Percentiles rank a stretch among this genome's conserved stretches.
Evolutionary conservation across 192 early-diverging fungal species (phyloP).

Genomic region (Allomyces javanicus): DNA sequence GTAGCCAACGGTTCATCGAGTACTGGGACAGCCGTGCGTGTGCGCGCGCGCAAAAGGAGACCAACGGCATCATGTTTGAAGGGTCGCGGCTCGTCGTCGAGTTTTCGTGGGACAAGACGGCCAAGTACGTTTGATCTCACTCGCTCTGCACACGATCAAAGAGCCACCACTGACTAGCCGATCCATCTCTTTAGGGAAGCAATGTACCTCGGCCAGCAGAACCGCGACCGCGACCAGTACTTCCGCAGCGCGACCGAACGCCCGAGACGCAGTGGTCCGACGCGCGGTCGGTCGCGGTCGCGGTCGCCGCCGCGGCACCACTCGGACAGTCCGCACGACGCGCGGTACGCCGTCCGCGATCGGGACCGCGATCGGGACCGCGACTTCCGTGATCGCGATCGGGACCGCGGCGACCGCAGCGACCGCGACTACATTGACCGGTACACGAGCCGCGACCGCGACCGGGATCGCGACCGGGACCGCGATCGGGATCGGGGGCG

Average conservation of each 20-base stretch:
- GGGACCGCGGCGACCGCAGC: not conserved
- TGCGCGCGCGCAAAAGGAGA: not conserved
- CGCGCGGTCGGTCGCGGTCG: not conserved
- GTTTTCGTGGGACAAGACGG: not conserved
- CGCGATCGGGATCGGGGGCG: not conserved
- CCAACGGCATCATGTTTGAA: not conserved
- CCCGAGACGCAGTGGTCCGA: not conserved
- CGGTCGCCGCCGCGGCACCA: not conserved
- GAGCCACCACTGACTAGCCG: no score
- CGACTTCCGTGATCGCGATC: not conserved
- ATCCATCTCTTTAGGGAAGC: not conserved
- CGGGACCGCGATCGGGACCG: not conserved
- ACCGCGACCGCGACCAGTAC: no score
- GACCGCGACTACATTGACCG: not conserved
- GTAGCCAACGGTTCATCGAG: not conserved
- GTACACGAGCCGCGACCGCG: not conserved
- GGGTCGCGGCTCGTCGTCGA: not conserved
- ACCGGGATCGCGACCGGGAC: not conserved
- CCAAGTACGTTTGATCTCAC: not conserved
- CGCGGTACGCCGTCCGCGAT: not conserved
- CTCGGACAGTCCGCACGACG: no score
- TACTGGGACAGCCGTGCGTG: not conserved
- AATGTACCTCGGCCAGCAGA: not conserved
- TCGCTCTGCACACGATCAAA: no score
- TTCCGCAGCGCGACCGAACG: not conserved